Percentiles rank a stretch among this genome's conserved stretches.
These are phyloP conservation scores for Lachancea thermotolerans DNA, from an alignment of 805 yeast genomes.

Conservation along the genomic window DNA sequence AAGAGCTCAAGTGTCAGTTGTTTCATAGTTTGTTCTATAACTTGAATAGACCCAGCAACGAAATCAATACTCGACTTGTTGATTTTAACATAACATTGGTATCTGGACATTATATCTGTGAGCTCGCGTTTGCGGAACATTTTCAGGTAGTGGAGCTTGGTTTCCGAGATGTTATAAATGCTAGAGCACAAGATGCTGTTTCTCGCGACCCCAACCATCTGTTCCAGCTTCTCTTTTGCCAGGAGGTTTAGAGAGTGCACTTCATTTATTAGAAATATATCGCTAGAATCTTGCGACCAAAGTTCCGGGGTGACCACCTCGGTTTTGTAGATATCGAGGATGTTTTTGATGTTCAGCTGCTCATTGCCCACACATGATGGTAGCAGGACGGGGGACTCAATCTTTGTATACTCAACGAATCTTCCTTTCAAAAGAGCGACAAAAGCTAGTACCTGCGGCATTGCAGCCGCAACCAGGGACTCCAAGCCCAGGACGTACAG, in stretches of 20 bases:
- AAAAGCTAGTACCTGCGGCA: conserved; percentile 15
- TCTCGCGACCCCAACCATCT: conserved; percentile 8
- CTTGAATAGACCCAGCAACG: conserved; percentile 15
- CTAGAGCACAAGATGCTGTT: conserved; percentile 14
- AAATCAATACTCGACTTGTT: conserved; percentile 19
- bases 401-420: conserved; percentile 17
- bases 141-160: conserved; percentile 20
- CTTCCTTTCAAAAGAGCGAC: conserved; percentile 10
- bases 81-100: conserved; percentile 23
- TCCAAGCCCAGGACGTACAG: conserved; percentile 18
- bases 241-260: conserved; percentile 14
- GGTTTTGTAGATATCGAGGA: conserved; percentile 16
- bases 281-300: conserved; percentile 5
- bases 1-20: conserved; percentile 22
- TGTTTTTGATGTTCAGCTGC: conserved; percentile 15
- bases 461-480: conserved; percentile 14
- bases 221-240: conserved; percentile 15
- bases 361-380: conserved; percentile 22
- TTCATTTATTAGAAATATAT: conserved; percentile 19
- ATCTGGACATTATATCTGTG: conserved; percentile 23
- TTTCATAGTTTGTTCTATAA: conserved; percentile 20
- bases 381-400: conserved; percentile 18
- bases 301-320: conserved; percentile 17
- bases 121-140: conserved; percentile 16
- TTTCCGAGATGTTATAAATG: conserved; percentile 18